Conservation (phyloP, 306 rosid species). For the Vigna angularis region DNA sequence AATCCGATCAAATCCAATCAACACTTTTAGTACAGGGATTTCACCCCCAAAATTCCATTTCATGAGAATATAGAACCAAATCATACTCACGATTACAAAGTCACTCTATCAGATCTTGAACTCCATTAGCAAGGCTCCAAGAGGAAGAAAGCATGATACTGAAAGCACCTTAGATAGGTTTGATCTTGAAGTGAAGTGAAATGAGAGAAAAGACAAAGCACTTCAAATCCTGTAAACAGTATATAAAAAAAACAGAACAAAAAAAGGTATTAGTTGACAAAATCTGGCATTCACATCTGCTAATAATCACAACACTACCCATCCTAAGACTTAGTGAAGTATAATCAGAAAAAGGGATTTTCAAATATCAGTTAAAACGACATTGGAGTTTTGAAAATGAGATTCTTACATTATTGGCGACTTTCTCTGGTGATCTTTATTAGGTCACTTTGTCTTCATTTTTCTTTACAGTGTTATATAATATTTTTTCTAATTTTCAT, state of each 20-base stretch:
- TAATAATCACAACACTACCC: neutral
- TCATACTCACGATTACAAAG: slow-evolving; percentile 6
- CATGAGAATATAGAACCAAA: slow-evolving; percentile 30
- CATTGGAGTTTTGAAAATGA: neutral
- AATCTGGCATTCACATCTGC: neutral
- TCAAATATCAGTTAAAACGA: slow-evolving; percentile 5
- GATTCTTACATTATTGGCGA: neutral
- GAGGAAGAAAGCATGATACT: slow-evolving; percentile 26
- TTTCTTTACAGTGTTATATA: neutral
- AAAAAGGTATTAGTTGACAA: neutral
- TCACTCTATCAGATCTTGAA: slow-evolving; percentile 18
- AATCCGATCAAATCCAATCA: slow-evolving; percentile 26
- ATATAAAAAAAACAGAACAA: slow-evolving; percentile 34
- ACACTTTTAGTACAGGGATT: slow-evolving; percentile 15
- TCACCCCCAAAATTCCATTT: slow-evolving; percentile 19
- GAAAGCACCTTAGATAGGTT: slow-evolving; percentile 67
- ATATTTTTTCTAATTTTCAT: no score
- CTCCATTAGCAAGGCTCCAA: slow-evolving; percentile 18
- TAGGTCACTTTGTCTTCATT: neutral
- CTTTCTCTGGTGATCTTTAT: neutral
- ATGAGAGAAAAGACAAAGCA: slow-evolving; percentile 96
- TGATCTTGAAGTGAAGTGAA: slow-evolving; percentile 98
- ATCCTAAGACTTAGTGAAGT: neutral
- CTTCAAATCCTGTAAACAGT: slow-evolving; percentile 80
- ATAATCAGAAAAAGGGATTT: neutral